These are phyloP conservation scores for Penicillium thymicola DNA, from an alignment of 2,329 filamentous ascomycete genomes.

Conservation along the genomic window DNA sequence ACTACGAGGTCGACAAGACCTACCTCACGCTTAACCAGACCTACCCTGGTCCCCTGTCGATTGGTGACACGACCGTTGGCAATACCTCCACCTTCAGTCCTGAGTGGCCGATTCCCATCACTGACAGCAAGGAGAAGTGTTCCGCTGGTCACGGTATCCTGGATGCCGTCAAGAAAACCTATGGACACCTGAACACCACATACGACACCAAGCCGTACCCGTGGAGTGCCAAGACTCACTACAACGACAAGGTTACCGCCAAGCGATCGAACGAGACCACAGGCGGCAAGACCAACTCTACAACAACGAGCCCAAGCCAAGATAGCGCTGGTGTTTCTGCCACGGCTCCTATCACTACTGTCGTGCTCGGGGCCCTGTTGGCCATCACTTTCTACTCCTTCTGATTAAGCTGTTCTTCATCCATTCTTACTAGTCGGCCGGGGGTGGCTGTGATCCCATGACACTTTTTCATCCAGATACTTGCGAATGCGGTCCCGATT, in stretches of 20 bases:
- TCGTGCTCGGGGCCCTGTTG: constrained; percentile 16
- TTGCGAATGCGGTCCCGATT: background rate
- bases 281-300: constrained; percentile 6
- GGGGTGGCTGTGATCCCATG: background rate
- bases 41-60: constrained; percentile 48
- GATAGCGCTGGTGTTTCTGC: constrained; percentile 6
- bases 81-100: constrained; percentile 22
- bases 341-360: constrained; percentile 7
- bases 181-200: constrained; percentile 22
- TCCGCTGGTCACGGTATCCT: constrained; percentile 37
- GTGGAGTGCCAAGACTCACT: constrained; percentile 13
- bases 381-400: constrained; percentile 15
- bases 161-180: constrained; percentile 32
- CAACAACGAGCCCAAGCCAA: constrained; percentile 8
- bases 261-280: constrained; percentile 19
- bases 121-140: constrained; percentile 26
- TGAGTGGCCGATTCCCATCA: constrained; percentile 33
- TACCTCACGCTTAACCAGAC: constrained; percentile 53
- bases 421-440: background rate
- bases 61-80: constrained; percentile 12
- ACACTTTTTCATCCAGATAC: background rate
- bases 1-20: constrained; percentile 40
- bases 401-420: constrained; percentile 5
- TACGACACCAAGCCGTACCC: constrained; percentile 35
- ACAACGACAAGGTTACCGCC: constrained; percentile 28